Base-by-base conservation (phyloP, 768 basidiomycete species). In the Tulasnella sp. region DNA sequence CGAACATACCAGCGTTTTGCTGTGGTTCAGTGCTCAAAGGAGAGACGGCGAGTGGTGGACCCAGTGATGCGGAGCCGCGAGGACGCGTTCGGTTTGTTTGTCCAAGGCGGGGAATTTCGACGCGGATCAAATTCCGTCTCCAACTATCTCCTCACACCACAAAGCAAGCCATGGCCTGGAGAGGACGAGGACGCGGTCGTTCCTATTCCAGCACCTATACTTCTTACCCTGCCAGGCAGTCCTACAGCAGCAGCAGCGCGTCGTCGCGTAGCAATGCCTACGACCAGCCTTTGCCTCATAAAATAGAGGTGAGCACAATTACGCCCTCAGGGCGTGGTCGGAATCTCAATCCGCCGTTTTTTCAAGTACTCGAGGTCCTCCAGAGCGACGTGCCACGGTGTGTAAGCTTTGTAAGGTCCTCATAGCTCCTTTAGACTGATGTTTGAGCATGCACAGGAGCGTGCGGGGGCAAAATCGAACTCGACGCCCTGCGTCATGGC, bases 401-500 rank as follows among this genome's bases (percentile, higher is more conserved):
- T 18, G 62, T 52, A 4, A 14, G 31, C 62, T 27, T 6, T 16
- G 12, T 27, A 68, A 16, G 2, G 62, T 27, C 31, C 34, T 68
- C 16, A 1, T 4, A 68, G 7, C 31, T 5, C 18, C 7, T 8
- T 68, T 36, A 10, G 34, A 68, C 62, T 19, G 62, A 27, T 14
- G 4, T 36, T 62, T 34, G 62, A 16, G 62, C 31, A 34, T 3
- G 58, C 48, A 16, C 48, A 24, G 48, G 48, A n/a, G 52, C 21
- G 24, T 68, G 62, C 31, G 18, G 62, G 0, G 34, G 62, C 62
- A 68, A 68, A 68, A 68, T 68, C 62, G 62, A 34, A 19, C 3
- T 68, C 62, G 34, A 68, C 2, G 87, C 87, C 24, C 85, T 94
- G 79, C 86, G 93, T n/a, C 93, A 94, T 82, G 93, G 93, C 0